Percentiles rank a stretch among this genome's conserved stretches.
These are phyloP conservation scores for Adansonia grandidieri DNA, from an alignment of 441 rosid genomes.

Conservation along the genomic window DNA sequence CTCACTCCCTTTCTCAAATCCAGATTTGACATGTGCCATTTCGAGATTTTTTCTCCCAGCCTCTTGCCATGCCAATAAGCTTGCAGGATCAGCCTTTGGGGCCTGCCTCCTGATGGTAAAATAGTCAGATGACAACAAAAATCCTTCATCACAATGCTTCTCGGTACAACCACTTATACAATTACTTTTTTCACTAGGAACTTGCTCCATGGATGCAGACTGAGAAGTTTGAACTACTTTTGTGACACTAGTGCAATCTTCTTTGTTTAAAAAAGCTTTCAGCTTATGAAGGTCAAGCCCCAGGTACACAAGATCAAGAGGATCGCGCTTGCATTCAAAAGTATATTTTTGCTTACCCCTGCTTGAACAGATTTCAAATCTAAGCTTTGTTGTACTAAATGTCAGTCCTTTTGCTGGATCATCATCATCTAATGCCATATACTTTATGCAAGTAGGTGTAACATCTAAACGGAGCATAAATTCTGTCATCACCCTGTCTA, in stretches of 20 bases:
- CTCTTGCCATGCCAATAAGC: slow-evolving; percentile 98
- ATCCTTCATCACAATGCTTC: slow-evolving; percentile 89
- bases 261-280: slow-evolving; percentile 68
- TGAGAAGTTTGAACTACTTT: slow-evolving; percentile 63
- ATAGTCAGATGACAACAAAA: slow-evolving; percentile 89
- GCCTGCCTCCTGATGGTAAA: slow-evolving; percentile 97
- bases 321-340: slow-evolving; percentile 84
- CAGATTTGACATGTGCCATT: slow-evolving; percentile 88
- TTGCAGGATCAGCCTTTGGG: slow-evolving; percentile 88
- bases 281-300: slow-evolving; percentile 93
- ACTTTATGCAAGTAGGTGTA: slow-evolving; percentile 69
- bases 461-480: slow-evolving; percentile 89
- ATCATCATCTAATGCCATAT: slow-evolving; percentile 83
- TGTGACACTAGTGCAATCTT: slow-evolving; percentile 56
- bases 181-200: slow-evolving; percentile 65
- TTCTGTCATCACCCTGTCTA: slow-evolving; percentile 96
- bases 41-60: slow-evolving; percentile 94
- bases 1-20: slow-evolving; percentile 93
- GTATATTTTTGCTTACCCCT: slow-evolving; percentile 94
- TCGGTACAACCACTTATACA: slow-evolving; percentile 50
- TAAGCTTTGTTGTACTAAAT: slow-evolving; percentile 78
- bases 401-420: slow-evolving; percentile 95
- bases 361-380: slow-evolving; percentile 74
- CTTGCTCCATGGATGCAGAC: slow-evolving; percentile 64
- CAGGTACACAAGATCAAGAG: slow-evolving; percentile 95